Evolutionary conservation across 352 stramenopile species (phyloP).

Genomic region (Halophytophthora polymorphica): DNA sequence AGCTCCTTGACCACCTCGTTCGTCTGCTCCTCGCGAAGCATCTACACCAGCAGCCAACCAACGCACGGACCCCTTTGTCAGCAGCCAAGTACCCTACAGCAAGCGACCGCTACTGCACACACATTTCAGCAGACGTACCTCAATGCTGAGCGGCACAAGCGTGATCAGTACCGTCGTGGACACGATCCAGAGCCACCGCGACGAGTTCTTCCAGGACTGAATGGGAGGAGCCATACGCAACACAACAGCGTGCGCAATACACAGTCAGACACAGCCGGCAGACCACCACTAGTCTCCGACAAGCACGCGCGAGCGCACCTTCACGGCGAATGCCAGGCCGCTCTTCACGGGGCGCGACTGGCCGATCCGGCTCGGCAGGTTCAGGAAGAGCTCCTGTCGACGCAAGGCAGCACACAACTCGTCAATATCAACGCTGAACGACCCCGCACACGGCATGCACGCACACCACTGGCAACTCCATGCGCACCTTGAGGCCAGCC

Average conservation of each 20-base stretch:
- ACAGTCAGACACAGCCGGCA: conserved; percentile 4
- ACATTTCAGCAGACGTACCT: no score
- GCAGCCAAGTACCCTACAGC: not conserved
- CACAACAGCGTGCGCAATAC: conserved; percentile 5
- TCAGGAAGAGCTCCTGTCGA: conserved; percentile 60
- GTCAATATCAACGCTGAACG: not conserved
- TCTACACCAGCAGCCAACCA: conserved; percentile 22
- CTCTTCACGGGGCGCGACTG: conserved; percentile 62
- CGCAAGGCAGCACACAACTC: not conserved
- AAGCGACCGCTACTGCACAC: not conserved
- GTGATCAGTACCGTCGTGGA: conserved; percentile 84
- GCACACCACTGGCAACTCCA: not conserved
- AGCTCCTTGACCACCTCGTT: conserved; percentile 84
- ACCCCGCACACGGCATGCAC: not conserved
- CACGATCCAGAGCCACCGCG: conserved; percentile 77
- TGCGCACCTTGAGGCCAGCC: conserved; percentile 46
- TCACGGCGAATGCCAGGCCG: conserved; percentile 51
- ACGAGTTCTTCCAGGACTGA: conserved; percentile 55
- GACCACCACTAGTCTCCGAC: not conserved
- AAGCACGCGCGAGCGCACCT: conserved; percentile 19
- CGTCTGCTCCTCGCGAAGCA: conserved; percentile 80
- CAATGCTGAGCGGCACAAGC: conserved; percentile 82
- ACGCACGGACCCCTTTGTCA: not conserved
- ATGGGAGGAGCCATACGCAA: no score
- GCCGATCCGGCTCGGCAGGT: conserved; percentile 64